Evolutionary conservation across 495 filamentous ascomycete genomes (phyloP).

Genomic region (Neurospora africana): DNA sequence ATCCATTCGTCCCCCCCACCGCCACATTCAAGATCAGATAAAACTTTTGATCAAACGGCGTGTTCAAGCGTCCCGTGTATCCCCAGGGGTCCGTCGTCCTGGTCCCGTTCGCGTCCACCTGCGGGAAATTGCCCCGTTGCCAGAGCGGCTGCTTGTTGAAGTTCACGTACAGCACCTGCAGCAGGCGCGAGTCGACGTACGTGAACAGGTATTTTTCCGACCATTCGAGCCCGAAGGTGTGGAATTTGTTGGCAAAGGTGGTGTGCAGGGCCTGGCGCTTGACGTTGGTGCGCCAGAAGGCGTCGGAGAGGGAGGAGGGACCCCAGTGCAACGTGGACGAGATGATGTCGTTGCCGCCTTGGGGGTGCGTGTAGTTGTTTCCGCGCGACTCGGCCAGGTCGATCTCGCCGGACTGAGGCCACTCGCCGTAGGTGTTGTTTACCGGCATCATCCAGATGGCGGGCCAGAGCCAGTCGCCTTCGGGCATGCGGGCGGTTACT

Average conservation of each 20-base stretch:
- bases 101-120: slow-evolving; percentile 56
- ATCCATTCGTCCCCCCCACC: slow-evolving; percentile 75
- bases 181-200: slow-evolving; percentile 67
- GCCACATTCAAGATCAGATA: slow-evolving; percentile 75
- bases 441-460: slow-evolving; percentile 88
- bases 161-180: slow-evolving; percentile 70
- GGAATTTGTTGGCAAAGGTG: slow-evolving; percentile 54
- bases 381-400: slow-evolving; percentile 72
- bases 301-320: slow-evolving; percentile 49
- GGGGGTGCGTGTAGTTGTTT: slow-evolving; percentile 62
- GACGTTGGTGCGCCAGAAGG: slow-evolving; percentile 67
- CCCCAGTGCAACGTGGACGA: slow-evolving; percentile 80
- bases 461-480: slow-evolving; percentile 82
- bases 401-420: slow-evolving; percentile 79
- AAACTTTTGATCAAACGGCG: slow-evolving; percentile 74
- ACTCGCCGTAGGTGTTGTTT: slow-evolving; percentile 58
- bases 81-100: slow-evolving; percentile 57
- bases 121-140: slow-evolving; percentile 64
- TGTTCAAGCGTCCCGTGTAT: slow-evolving; percentile 47
- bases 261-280: slow-evolving; percentile 68
- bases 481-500: slow-evolving; percentile 62
- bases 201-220: slow-evolving; percentile 81
- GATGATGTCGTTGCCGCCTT: slow-evolving; percentile 73
- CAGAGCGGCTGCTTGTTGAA: slow-evolving; percentile 63
- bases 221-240: slow-evolving; percentile 79